Evolutionary conservation across 495 filamentous ascomycete genomes (phyloP).

Genomic region (Glutinoglossum americanum): DNA sequence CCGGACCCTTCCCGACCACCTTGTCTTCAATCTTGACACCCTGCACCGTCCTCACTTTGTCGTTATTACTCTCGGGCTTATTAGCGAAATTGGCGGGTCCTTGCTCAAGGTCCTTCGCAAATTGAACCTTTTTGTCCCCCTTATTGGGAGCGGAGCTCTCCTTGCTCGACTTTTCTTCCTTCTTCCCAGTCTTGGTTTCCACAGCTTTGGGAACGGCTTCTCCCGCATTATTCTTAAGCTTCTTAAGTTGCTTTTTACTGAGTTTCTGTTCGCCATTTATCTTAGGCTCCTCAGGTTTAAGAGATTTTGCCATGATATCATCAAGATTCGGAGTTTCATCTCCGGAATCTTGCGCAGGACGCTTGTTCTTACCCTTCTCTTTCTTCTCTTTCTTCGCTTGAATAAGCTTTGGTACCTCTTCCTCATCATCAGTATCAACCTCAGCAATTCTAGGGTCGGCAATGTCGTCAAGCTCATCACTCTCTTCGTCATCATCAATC

Average conservation of each 20-base stretch:
- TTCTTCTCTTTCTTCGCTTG: slow-evolving; percentile 24
- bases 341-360: slow-evolving; percentile 39
- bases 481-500: slow-evolving; percentile 45
- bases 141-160: slow-evolving; percentile 26
- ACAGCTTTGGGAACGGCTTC: slow-evolving; percentile 38
- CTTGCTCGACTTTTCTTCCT: slow-evolving; percentile 22
- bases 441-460: slow-evolving; percentile 67
- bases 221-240: slow-evolving; percentile 94
- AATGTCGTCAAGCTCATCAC: slow-evolving; percentile 65
- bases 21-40: slow-evolving; percentile 90
- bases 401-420: slow-evolving; percentile 56
- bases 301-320: slow-evolving; percentile 53
- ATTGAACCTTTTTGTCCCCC: slow-evolving; percentile 89
- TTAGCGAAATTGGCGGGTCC: slow-evolving; percentile 45
- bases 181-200: slow-evolving; percentile 32
- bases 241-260: slow-evolving; percentile 96
- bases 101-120: slow-evolving; percentile 95
- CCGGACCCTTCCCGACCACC: slow-evolving; percentile 63
- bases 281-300: slow-evolving; percentile 28
- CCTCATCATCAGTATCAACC: slow-evolving; percentile 64
- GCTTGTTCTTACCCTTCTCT: slow-evolving; percentile 67
- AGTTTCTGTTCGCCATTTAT: slow-evolving; percentile 40
- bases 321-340: slow-evolving; percentile 43
- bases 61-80: slow-evolving; percentile 19
- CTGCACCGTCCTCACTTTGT: slow-evolving; percentile 52